Percentiles rank a stretch among this genome's conserved stretches.
Conservation (phyloP, 345 rosid genomes). For the Cardamine resedifolia region DNA sequence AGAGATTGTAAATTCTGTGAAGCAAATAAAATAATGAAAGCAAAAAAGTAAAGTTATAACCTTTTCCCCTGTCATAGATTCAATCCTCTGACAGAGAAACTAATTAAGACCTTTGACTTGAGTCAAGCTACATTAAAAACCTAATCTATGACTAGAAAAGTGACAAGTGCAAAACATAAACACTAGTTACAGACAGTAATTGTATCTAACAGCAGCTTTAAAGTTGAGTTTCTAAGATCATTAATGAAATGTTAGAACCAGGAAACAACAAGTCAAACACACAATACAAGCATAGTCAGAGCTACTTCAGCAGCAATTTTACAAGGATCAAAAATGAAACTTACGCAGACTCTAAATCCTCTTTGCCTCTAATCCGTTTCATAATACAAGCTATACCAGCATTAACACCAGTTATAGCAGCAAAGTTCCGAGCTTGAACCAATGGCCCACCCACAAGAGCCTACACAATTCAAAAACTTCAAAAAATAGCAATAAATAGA, state of each 20-base stretch:
- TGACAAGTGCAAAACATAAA: slow-evolving; percentile 11
- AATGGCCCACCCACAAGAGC: slow-evolving; percentile 87
- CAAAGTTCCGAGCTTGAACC: slow-evolving; percentile 95
- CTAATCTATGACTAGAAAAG: neutral
- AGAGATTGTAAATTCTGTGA: neutral
- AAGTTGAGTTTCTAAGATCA: neutral
- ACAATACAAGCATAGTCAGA: neutral
- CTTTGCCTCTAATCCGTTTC: slow-evolving; percentile 93
- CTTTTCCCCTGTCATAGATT: neutral
- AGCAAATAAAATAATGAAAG: neutral
- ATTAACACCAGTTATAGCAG: slow-evolving; percentile 90
- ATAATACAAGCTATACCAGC: slow-evolving; percentile 82
- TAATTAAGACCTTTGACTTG: neutral
- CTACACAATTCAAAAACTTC: slow-evolving; percentile 38
- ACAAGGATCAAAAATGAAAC: neutral
- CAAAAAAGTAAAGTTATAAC: neutral
- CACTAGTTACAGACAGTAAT: neutral
- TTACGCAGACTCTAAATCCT: slow-evolving; percentile 90
- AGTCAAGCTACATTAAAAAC: neutral
- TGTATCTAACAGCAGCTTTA: neutral
- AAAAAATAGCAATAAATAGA: neutral
- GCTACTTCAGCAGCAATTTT: neutral
- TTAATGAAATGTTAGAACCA: neutral
- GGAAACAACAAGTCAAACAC: slow-evolving; percentile 17
- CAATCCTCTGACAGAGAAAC: neutral